Conservation (phyloP, 352 stramenopile species). For the Phytopythium litorale region DNA sequence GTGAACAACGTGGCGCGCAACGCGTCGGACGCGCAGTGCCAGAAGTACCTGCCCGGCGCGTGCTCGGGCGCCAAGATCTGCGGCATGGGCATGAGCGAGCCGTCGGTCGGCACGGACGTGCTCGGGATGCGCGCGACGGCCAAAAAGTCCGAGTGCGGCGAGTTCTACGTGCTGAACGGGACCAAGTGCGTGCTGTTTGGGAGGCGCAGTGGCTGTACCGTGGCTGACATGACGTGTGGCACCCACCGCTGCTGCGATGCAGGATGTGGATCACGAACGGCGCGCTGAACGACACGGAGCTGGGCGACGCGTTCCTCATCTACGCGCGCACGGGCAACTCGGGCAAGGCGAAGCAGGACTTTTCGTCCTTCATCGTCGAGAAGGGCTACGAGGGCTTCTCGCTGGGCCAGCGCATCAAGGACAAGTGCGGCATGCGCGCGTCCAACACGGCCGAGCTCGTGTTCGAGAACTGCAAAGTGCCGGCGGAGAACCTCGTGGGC, state of each 20-base stretch:
- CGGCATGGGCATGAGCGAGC: slow-evolving; percentile 99
- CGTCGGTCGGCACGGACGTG: slow-evolving; percentile 92
- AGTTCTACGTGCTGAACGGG: slow-evolving; percentile 90
- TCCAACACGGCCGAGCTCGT: slow-evolving; percentile 98
- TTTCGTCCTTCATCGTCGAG: slow-evolving; percentile 98
- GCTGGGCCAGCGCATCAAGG: slow-evolving; percentile 97
- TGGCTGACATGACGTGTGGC: slow-evolving; percentile 1
- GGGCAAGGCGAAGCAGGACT: slow-evolving; percentile 83
- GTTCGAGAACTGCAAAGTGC: slow-evolving; percentile 96
- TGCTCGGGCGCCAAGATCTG: slow-evolving; percentile 95
- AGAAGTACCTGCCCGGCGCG: slow-evolving; percentile 87
- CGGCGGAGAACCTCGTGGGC: slow-evolving; percentile 91
- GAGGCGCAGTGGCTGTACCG: background rate
- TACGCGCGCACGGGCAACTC: slow-evolving; percentile 95
- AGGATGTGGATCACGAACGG: slow-evolving; percentile 99
- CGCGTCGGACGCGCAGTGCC: slow-evolving; percentile 83
- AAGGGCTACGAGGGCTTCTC: slow-evolving; percentile 96
- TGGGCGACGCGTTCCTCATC: slow-evolving; percentile 97
- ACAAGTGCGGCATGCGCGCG: slow-evolving; percentile 98
- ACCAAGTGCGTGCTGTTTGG: slow-evolving; percentile 53
- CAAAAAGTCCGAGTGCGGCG: slow-evolving; percentile 74
- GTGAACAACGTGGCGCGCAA: slow-evolving; percentile 93
- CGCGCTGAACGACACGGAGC: slow-evolving; percentile 91
- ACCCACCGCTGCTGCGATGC: background rate
- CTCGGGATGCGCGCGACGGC: slow-evolving; percentile 96